Evolutionary conservation across 352 stramenopile species (phyloP).

Genomic region (Albugo laibachii): DNA sequence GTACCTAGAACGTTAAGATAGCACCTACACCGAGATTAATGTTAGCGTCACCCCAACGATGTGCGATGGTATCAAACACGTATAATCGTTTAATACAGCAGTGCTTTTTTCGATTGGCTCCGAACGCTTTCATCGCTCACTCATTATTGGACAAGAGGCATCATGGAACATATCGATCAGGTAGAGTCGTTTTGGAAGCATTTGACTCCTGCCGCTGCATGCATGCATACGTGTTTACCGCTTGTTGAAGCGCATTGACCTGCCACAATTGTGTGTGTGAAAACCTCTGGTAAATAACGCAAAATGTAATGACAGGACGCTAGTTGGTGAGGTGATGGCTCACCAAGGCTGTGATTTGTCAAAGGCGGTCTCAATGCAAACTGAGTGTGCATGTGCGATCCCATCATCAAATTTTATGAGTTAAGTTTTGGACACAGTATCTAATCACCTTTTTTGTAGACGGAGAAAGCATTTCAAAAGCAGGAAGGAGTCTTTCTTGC

Average conservation of each 20-base stretch:
- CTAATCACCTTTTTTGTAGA: conserved; percentile 29
- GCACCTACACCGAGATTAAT: no score
- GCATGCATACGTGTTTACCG: neutral
- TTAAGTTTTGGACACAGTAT: neutral
- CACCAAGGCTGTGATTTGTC: conserved; percentile 71
- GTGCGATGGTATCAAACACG: no score
- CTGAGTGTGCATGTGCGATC: neutral
- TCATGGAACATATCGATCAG: conserved; percentile 73
- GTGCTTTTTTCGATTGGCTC: no score
- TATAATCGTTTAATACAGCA: no score
- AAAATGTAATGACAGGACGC: conserved; percentile 7
- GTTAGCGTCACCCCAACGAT: no score
- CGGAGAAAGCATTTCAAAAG: conserved; percentile 98
- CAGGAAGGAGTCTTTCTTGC: conserved; percentile 97
- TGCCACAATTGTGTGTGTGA: neutral
- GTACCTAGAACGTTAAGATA: no score
- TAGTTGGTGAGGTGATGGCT: conserved; percentile 58
- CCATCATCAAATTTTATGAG: neutral
- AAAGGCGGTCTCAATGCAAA: neutral
- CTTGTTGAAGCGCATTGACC: neutral
- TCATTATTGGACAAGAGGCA: conserved; percentile 1
- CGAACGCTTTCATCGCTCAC: no score
- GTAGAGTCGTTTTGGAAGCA: conserved; percentile 13
- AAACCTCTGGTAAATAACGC: neutral
- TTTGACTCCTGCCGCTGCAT: neutral